These are phyloP conservation scores for Cardamine occulta DNA, from an alignment of 345 rosid genomes.

Conservation along the genomic window DNA sequence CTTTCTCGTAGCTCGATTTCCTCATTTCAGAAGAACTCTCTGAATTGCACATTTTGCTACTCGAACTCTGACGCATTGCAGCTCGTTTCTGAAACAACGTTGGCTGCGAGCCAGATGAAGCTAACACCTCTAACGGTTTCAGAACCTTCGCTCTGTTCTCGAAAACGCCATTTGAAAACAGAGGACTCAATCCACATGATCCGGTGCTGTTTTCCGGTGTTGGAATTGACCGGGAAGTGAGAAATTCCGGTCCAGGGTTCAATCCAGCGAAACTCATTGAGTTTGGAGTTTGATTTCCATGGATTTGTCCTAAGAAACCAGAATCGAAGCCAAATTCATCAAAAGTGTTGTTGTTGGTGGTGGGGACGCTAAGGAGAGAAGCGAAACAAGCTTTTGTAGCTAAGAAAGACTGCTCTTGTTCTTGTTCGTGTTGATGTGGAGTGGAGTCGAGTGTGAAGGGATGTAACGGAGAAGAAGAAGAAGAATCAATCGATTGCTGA, in stretches of 20 bases:
- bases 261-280: constrained; percentile 46
- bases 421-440: constrained; percentile 40
- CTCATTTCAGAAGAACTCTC: constrained; percentile 52
- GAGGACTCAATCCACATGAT: constrained; percentile 36
- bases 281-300: constrained; percentile 47
- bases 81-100: constrained; percentile 84
- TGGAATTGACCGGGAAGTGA: constrained; percentile 39
- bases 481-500: constrained; percentile 59
- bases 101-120: constrained; percentile 56
- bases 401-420: constrained; percentile 51
- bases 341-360: constrained; percentile 46
- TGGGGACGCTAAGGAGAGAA: constrained; percentile 48
- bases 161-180: constrained; percentile 26
- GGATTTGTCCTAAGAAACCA: constrained; percentile 50
- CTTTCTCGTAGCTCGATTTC: constrained; percentile 40
- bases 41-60: constrained; percentile 53
- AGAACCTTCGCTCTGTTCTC: constrained; percentile 51
- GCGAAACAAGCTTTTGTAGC: constrained; percentile 52
- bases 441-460: constrained; percentile 54
- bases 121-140: constrained; percentile 60
- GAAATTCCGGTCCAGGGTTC: constrained; percentile 40
- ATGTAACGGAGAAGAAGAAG: constrained; percentile 62
- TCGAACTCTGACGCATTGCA: constrained; percentile 55
- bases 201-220: constrained; percentile 39
- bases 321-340: constrained; percentile 61